phyloP scores from a whole-genome alignment of 257 asterid species.

The Ilex asprella region DNA sequence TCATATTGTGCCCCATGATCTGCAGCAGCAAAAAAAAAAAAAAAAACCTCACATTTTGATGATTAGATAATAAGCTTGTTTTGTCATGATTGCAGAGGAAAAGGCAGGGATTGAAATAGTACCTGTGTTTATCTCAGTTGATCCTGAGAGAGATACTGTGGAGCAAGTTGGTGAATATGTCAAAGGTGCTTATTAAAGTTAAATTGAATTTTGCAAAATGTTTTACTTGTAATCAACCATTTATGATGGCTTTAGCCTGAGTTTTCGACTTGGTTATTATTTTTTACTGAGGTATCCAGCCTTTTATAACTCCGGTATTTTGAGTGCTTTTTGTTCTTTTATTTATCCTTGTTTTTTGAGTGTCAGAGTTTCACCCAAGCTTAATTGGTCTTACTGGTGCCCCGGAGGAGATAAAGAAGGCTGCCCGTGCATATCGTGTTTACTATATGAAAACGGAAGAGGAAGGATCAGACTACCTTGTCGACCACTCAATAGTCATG shows the following conservation, averaged over 20 bases:
- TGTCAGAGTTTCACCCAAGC: constrained; percentile 81
- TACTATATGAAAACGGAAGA: constrained; percentile 96
- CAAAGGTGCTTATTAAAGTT: constrained; percentile 46
- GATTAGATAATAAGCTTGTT: constrained; percentile 4
- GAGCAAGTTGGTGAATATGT: constrained; percentile 87
- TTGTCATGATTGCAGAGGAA: constrained; percentile 41
- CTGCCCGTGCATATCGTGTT: constrained; percentile 92
- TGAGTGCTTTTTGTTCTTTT: not conserved
- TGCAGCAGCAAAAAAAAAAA: no score
- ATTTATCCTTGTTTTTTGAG: constrained; percentile 2
- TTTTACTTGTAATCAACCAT: constrained; percentile 3
- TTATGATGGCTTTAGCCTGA: not conserved
- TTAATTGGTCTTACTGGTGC: constrained; percentile 81
- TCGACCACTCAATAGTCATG: constrained; percentile 96
- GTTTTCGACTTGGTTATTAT: no score
- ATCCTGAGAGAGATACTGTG: constrained; percentile 87
- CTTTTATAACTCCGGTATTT: no score
- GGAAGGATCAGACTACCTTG: constrained; percentile 91
- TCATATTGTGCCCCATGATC: no score
- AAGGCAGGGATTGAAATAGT: constrained; percentile 71
- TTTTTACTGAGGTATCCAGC: no score
- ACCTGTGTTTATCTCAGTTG: constrained; percentile 90
- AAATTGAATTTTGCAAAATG: not conserved
- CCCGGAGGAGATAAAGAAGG: constrained; percentile 66
- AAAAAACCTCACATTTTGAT: not conserved